Conservation (phyloP, 306 rosid genomes). For the Erythrophleum fordii region DNA sequence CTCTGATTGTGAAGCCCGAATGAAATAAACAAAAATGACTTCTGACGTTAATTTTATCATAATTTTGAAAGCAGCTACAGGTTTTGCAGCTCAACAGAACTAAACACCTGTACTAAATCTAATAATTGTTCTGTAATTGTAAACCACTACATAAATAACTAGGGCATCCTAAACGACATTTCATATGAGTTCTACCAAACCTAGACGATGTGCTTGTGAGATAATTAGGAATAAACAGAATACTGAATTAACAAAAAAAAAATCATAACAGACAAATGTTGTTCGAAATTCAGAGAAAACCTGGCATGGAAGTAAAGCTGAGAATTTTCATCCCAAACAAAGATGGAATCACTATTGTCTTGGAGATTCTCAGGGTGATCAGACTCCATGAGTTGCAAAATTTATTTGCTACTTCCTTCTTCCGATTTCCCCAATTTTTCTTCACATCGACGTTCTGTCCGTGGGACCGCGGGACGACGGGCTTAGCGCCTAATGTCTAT, state of each 20-base stretch:
- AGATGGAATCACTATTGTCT: conserved; percentile 45
- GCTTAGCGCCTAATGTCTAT: not conserved
- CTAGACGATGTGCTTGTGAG: not conserved
- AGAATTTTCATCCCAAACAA: conserved; percentile 82
- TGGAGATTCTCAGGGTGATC: conserved; percentile 42
- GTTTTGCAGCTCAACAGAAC: not conserved
- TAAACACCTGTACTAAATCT: not conserved
- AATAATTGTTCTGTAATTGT: not conserved
- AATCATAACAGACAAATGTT: not conserved
- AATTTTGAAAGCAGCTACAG: not conserved
- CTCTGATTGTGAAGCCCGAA: not conserved
- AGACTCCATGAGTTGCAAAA: conserved; percentile 35
- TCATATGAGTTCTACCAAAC: not conserved
- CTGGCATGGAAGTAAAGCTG: conserved; percentile 81
- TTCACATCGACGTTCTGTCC: not conserved
- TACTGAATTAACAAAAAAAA: not conserved
- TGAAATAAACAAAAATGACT: not conserved
- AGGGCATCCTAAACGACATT: not conserved
- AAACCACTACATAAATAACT: not conserved
- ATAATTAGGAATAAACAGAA: conserved; percentile 21
- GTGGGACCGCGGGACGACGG: not conserved
- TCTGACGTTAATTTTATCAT: not conserved
- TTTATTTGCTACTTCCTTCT: not conserved
- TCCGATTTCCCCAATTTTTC: not conserved
- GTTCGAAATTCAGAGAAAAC: conserved; percentile 40